Evolutionary conservation across 441 rosid genomes (phyloP).

Genomic region (Erodium moschatum): DNA sequence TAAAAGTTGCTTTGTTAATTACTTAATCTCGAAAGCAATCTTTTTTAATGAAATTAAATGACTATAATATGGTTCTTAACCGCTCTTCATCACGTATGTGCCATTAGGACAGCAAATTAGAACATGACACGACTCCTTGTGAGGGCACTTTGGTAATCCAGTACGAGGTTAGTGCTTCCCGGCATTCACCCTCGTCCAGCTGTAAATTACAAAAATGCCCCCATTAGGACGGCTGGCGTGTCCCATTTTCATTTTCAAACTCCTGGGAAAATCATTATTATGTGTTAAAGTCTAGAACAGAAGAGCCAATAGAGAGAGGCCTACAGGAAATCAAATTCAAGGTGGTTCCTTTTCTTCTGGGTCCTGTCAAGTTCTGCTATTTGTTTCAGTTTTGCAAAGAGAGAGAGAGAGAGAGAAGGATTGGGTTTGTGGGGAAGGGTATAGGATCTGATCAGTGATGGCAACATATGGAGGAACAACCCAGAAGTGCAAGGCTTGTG

Average conservation of each 20-base stretch:
- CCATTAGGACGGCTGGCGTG: neutral
- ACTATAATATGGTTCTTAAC: neutral
- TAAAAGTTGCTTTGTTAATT: too few relatives aligned
- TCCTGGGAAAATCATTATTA: neutral
- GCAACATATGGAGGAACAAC: slow-evolving; percentile 62
- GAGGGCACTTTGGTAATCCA: slow-evolving; percentile 1
- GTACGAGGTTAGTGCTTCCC: slow-evolving; percentile 7
- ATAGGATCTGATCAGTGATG: slow-evolving; percentile 21
- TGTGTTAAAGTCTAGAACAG: neutral
- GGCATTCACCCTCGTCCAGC: neutral
- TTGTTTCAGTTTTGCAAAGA: neutral
- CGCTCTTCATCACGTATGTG: neutral
- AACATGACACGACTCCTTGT: neutral
- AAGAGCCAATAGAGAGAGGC: neutral
- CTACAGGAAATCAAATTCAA: slow-evolving; percentile 1
- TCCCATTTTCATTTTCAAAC: neutral
- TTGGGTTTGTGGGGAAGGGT: neutral
- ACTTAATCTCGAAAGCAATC: too few relatives aligned
- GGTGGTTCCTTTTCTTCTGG: slow-evolving; percentile 5
- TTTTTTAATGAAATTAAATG: too few relatives aligned
- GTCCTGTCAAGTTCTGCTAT: neutral
- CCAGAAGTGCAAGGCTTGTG: slow-evolving; percentile 68
- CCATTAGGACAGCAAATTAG: neutral
- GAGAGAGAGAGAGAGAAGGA: neutral
- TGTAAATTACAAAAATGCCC: neutral